These are phyloP conservation scores for Leccinum fallax DNA, from an alignment of 1,284 basidiomycete genomes.

Conservation along the genomic window DNA sequence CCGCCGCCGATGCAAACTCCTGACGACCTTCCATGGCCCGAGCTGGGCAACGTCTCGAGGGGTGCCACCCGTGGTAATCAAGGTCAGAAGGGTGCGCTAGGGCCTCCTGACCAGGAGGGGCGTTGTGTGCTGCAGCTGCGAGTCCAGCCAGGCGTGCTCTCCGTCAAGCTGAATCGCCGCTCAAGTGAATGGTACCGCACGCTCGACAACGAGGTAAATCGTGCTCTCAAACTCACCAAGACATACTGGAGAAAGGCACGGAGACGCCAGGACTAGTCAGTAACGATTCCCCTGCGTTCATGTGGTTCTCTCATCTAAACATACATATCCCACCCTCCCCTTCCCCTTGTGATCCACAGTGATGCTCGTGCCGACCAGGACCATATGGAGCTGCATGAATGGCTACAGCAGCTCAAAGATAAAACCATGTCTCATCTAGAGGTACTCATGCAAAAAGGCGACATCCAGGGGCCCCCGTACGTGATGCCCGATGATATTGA, in stretches of 20 bases:
- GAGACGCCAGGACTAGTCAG: constrained; percentile 71
- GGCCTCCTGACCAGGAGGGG: constrained; percentile 67
- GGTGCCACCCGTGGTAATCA: constrained; percentile 83
- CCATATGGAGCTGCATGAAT: constrained; percentile 83
- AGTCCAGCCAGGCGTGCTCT: constrained; percentile 77
- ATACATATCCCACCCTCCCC: not conserved
- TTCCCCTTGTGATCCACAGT: constrained; percentile 20
- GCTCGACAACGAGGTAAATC: constrained; percentile 73
- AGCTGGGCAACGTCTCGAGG: constrained; percentile 78
- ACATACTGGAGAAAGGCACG: constrained; percentile 79
- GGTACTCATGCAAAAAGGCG: constrained; percentile 80
- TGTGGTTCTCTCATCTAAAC: not conserved
- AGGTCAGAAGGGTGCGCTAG: constrained; percentile 75
- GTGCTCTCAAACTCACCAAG: constrained; percentile 77
- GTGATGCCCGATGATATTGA: constrained; percentile 76
- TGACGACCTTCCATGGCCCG: constrained; percentile 84
- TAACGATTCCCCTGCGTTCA: constrained; percentile 8
- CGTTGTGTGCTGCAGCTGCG: constrained; percentile 71
- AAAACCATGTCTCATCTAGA: constrained; percentile 84
- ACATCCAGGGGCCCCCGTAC: constrained; percentile 79
- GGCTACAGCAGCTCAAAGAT: constrained; percentile 81
- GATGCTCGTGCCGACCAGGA: constrained; percentile 80
- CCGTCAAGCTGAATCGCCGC: constrained; percentile 68
- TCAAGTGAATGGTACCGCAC: constrained; percentile 78
- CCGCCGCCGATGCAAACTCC: constrained; percentile 53